These are phyloP conservation scores for Dryas drummondii DNA, from an alignment of 306 rosid species.

Conservation along the genomic window DNA sequence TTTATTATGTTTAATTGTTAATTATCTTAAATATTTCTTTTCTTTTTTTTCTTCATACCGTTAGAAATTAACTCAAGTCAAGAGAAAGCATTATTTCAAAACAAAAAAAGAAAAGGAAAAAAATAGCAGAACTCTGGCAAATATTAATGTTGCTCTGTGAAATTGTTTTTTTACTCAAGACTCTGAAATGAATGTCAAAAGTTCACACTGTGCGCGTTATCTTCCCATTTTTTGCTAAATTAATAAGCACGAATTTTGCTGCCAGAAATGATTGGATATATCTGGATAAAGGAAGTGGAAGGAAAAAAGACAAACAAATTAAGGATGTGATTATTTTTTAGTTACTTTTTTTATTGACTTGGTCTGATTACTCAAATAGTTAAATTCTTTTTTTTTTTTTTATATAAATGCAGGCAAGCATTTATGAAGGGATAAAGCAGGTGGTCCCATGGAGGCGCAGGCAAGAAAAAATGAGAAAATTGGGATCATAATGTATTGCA, in stretches of 20 bases:
- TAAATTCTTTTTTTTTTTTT: conserved; percentile 13
- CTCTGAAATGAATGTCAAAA: no score
- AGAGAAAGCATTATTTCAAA: no score
- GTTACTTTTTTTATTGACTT: not conserved
- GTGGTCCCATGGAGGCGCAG: conserved; percentile 79
- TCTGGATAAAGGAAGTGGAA: no score
- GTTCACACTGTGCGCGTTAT: not conserved
- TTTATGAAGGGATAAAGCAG: conserved; percentile 79
- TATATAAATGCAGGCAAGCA: conserved; percentile 51
- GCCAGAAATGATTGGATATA: not conserved
- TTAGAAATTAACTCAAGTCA: no score
- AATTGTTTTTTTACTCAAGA: no score
- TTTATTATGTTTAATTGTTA: no score
- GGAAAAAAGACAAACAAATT: not conserved
- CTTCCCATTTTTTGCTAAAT: not conserved
- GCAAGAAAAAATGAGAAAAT: conserved; percentile 35
- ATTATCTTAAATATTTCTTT: no score
- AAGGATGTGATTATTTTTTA: not conserved
- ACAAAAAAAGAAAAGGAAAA: no score
- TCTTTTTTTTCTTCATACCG: no score
- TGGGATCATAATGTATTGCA: not conserved
- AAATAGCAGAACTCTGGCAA: no score
- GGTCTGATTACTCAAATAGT: not conserved
- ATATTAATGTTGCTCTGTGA: no score
- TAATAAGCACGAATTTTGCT: no score